Evolutionary conservation across 2,329 filamentous ascomycete genomes (phyloP).

Genomic region (Nakataea oryzae): DNA sequence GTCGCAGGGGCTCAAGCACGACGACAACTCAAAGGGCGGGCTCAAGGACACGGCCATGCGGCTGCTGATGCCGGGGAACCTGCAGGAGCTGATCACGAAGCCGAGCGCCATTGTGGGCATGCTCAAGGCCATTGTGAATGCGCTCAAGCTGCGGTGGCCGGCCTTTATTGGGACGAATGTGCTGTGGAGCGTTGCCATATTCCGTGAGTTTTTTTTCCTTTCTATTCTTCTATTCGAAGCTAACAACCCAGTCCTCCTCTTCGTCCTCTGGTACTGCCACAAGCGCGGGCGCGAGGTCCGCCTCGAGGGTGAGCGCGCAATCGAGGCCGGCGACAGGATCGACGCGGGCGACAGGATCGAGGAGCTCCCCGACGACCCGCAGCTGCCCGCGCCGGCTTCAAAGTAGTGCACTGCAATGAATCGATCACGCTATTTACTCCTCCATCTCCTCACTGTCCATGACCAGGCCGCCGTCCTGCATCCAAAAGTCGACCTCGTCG

Average conservation of each 20-base stretch:
- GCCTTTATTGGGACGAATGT: conserved; percentile 87
- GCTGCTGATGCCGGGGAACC: conserved; percentile 57
- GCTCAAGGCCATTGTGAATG: conserved; percentile 83
- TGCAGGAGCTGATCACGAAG: conserved; percentile 74
- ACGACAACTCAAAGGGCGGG: conserved; percentile 33
- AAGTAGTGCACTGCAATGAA: too few relatives aligned
- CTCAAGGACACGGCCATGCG: conserved; percentile 36
- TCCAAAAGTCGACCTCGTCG: conserved; percentile 88
- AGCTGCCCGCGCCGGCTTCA: conserved; percentile 1
- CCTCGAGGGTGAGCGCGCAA: conserved; percentile 38
- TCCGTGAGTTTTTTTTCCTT: conserved; percentile 31
- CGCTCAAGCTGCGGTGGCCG: conserved; percentile 78
- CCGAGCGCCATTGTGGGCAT: conserved; percentile 78
- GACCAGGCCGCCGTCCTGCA: conserved; percentile 51
- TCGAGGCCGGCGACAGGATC: conserved; percentile 18
- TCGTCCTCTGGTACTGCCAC: conserved; percentile 96
- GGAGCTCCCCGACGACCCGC: conserved; percentile 37
- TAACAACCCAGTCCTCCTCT: conserved; percentile 58
- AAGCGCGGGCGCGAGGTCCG: conserved; percentile 84
- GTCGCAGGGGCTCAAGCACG: conserved; percentile 53
- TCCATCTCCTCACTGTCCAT: conserved; percentile 25
- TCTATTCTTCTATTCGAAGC: not conserved
- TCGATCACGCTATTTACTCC: not conserved
- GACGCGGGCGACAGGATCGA: conserved; percentile 36
- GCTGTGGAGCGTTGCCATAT: conserved; percentile 79